Conservation (phyloP, 352 stramenopile genomes). For the Globisporangium polare region DNA sequence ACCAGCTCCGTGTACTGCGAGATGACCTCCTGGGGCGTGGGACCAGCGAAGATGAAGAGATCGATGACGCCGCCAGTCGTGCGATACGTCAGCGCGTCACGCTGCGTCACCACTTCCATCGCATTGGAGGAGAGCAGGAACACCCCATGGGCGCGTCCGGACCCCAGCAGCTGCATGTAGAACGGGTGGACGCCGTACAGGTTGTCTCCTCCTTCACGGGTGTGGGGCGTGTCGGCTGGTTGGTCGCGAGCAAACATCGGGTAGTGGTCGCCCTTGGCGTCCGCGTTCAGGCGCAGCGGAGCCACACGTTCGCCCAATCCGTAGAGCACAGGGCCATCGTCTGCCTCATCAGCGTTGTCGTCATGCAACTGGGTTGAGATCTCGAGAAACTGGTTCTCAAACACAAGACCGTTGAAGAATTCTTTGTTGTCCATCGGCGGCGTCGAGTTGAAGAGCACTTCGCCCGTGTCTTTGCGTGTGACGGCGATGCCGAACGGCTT, state of each 20-base stretch:
- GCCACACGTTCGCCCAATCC: conserved; percentile 71
- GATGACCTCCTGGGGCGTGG: conserved; percentile 49
- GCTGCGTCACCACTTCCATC: conserved; percentile 79
- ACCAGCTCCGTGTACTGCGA: conserved; percentile 74
- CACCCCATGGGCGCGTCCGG: conserved; percentile 57
- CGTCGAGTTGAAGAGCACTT: conserved; percentile 86
- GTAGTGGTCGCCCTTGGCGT: conserved; percentile 56
- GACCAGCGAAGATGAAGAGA: conserved; percentile 72
- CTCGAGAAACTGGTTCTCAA: conserved; percentile 87
- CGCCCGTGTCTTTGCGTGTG: conserved; percentile 40
- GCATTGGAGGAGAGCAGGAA: conserved; percentile 83
- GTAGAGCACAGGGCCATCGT: conserved; percentile 38
- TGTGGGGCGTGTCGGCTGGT: conserved; percentile 20
- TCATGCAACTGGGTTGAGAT: conserved; percentile 61
- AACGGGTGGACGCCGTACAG: conserved; percentile 80
- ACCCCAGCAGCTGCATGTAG: conserved; percentile 51
- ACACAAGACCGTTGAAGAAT: conserved; percentile 66
- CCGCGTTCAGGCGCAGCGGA: conserved; percentile 29
- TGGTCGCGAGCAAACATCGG: conserved; percentile 57
- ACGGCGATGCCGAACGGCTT: conserved; percentile 73
- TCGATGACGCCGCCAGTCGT: conserved; percentile 79
- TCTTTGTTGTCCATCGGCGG: conserved; percentile 30
- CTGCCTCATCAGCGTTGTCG: conserved; percentile 16
- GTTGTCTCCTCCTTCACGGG: conserved; percentile 52
- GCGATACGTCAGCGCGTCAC: conserved; percentile 67